phyloP scores from a whole-genome alignment of 2,329 filamentous ascomycete genomes.

The Fragosphaeria purpurea region DNA sequence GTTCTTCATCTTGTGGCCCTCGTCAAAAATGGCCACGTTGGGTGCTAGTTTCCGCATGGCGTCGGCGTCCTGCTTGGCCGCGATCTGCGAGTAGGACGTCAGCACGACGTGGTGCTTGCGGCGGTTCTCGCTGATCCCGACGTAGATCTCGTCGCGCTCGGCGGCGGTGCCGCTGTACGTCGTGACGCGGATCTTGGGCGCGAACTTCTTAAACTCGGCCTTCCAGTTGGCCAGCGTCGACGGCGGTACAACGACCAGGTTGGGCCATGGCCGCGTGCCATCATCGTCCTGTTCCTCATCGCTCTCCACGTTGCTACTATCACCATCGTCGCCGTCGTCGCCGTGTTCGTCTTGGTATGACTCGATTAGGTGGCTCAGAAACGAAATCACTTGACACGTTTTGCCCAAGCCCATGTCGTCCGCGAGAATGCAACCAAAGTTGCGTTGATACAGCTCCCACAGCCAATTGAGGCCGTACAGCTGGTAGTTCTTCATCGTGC shows the following conservation, averaged over 20 bases:
- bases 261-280: conserved; percentile 47
- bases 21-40: conserved; percentile 68
- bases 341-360: conserved; percentile 30
- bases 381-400: conserved; percentile 91
- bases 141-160: conserved; percentile 58
- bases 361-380: conserved; percentile 74
- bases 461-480: conserved; percentile 94
- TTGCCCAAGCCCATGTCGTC: conserved; percentile 98
- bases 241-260: conserved; percentile 82
- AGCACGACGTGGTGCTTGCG: conserved; percentile 54
- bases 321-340: conserved; percentile 5
- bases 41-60: conserved; percentile 39
- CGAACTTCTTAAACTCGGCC: conserved; percentile 79
- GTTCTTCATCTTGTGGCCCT: conserved; percentile 91
- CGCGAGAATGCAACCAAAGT: conserved; percentile 80
- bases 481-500: conserved; percentile 85
- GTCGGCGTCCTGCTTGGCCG: conserved; percentile 36
- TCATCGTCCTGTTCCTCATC: conserved; percentile 16
- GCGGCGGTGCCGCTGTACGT: conserved; percentile 57
- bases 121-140: conserved; percentile 53
- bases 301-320: neutral
- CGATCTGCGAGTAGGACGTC: conserved; percentile 51
- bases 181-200: conserved; percentile 64
- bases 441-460: conserved; percentile 66
- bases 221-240: conserved; percentile 96